Base-by-base conservation (phyloP, 306 rosid genomes). In the Luffa acutangula region DNA sequence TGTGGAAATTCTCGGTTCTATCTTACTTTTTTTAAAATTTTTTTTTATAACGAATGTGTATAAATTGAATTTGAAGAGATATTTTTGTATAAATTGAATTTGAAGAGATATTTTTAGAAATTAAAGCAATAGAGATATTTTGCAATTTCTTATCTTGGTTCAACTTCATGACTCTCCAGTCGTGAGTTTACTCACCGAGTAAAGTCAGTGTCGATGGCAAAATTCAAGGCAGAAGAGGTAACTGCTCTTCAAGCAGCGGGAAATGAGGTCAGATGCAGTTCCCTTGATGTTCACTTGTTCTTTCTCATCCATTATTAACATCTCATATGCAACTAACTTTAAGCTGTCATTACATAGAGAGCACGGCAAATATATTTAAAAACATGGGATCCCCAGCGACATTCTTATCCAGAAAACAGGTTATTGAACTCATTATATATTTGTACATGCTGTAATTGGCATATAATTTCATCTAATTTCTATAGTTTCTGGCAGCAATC, bases 161-260 rank as follows among this genome's bases (percentile, higher is more conserved):
- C 39, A 76, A n/a, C 51, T 60, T 85, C 4, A 60, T 43, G 60
- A 58, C 75, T 75, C 81, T 83, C 15, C 91, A 95, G 99, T 82
- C 96, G 97, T 64, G 99, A 95, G 79, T 93, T 93, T 51, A 93
- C 92, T 15, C 99, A 95, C 53, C 83, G 99, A 82, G 93, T 95
- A 46, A 95, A 95, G 84, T 95, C 99, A 74, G 87, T 93, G 43
- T 95, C 99, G 33, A 85, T 93, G 89, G 92, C 99, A 36, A 93
- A 93, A 80, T 91, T 95, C 80, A 85, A 77, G 57, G 76, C 80
- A 9, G 97, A 93, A 80, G 99, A 95, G 86, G 97, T 91, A 21
- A 56, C 62, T 78, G 90, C 97, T 75, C 96, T 93, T 82, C 94
- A 93, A 84, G 86, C 90, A 11, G 97, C 96, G n/a, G 99, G 99